These are phyloP conservation scores for Ophiostoma sp. DNA, from an alignment of 2,329 filamentous ascomycete genomes.

Conservation along the genomic window DNA sequence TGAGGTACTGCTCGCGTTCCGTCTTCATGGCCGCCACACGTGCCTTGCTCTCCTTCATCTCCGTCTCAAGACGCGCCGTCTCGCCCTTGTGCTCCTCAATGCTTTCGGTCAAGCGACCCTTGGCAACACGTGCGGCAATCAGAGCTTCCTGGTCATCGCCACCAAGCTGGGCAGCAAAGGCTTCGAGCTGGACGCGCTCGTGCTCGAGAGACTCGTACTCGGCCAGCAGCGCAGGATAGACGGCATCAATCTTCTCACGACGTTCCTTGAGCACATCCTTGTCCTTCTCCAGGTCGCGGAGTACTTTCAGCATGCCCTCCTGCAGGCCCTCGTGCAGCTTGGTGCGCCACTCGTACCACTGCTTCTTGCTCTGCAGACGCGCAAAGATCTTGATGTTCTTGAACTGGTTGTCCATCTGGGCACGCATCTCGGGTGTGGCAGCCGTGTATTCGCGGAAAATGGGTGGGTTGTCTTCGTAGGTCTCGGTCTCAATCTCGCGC, in stretches of 20 bases:
- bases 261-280: conserved; percentile 66
- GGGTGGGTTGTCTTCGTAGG: conserved; percentile 83
- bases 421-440: conserved; percentile 77
- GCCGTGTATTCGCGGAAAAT: conserved; percentile 90
- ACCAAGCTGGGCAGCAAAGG: conserved; percentile 71
- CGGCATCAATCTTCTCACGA: conserved; percentile 64
- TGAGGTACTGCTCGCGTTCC: conserved; percentile 67
- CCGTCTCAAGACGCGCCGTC: conserved; percentile 64
- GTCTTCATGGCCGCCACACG: conserved; percentile 62
- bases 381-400: conserved; percentile 96
- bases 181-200: conserved; percentile 64
- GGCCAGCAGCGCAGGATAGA: conserved; percentile 65
- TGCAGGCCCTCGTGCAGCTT: conserved; percentile 80
- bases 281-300: conserved; percentile 75
- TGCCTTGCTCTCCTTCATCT: conserved; percentile 67
- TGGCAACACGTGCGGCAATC: conserved; percentile 66
- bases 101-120: conserved; percentile 65
- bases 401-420: conserved; percentile 93
- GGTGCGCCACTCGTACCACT: conserved; percentile 98
- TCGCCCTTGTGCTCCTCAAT: conserved; percentile 68
- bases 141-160: conserved; percentile 81
- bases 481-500: conserved; percentile 85
- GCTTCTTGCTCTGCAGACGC: conserved; percentile 84
- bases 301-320: conserved; percentile 73
- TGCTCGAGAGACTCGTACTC: conserved; percentile 61